These are phyloP conservation scores for Blumeriella jaapii DNA, from an alignment of 2,329 filamentous ascomycete species.

Conservation along the genomic window DNA sequence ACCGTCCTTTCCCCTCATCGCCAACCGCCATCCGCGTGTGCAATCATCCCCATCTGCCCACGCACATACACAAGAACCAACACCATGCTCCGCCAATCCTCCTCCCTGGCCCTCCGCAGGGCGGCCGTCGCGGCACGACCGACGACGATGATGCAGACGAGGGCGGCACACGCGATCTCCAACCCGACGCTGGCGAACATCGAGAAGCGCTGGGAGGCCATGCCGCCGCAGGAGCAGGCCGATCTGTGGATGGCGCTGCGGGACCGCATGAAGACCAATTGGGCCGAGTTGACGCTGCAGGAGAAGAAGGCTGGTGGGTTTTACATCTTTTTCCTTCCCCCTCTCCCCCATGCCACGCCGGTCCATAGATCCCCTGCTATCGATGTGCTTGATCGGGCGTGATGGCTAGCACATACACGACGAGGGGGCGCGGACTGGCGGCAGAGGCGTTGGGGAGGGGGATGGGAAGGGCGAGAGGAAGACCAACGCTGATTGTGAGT, in stretches of 20 bases:
- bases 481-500: too few species aligned
- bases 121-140: constrained; percentile 31
- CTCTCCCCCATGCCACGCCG: not conserved
- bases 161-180: constrained; percentile 74
- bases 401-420: too few species aligned
- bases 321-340: not conserved
- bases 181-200: constrained; percentile 97
- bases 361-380: not conserved
- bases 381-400: too few species aligned
- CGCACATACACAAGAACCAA: constrained; percentile 3
- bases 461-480: too few species aligned
- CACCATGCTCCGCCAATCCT: constrained; percentile 3
- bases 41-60: constrained; percentile 1
- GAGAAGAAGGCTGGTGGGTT: constrained; percentile 97
- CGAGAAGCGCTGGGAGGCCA: constrained; percentile 97
- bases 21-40: too few species aligned
- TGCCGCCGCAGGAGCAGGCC: constrained; percentile 98
- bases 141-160: constrained; percentile 27
- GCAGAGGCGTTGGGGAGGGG: too few species aligned
- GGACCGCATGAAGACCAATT: constrained; percentile 98
- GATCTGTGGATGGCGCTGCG: constrained; percentile 97
- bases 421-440: too few species aligned
- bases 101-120: constrained; percentile 13
- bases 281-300: constrained; percentile 86
- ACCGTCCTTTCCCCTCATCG: too few species aligned